These are phyloP conservation scores for Citropsis articulata DNA, from an alignment of 345 rosid species.

Conservation along the genomic window DNA sequence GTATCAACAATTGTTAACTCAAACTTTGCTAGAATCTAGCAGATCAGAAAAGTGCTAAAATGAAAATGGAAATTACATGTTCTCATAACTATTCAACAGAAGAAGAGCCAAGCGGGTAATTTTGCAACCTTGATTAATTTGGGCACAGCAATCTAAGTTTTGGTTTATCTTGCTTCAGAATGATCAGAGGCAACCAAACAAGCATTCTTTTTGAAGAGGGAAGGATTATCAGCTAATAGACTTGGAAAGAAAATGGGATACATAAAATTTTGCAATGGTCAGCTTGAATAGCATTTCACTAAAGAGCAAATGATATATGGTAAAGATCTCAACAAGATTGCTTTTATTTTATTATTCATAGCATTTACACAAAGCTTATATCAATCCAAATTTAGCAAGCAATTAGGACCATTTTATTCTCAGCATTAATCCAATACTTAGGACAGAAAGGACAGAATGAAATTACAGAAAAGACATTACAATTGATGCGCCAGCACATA, in stretches of 20 bases:
- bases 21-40: background rate
- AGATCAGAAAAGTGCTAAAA: background rate
- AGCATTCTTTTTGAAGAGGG: background rate
- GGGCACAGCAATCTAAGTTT: background rate
- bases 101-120: background rate
- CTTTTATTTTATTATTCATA: background rate
- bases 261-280: background rate
- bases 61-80: background rate
- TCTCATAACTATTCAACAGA: background rate
- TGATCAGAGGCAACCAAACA: background rate
- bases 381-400: background rate
- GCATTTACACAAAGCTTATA: background rate
- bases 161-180: background rate
- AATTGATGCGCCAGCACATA: background rate
- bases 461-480: background rate
- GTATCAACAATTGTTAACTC: background rate
- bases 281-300: background rate
- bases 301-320: background rate
- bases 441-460: background rate
- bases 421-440: background rate
- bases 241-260: background rate
- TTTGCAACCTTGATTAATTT: background rate
- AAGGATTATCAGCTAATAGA: slow-evolving; percentile 1
- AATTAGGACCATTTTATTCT: background rate
- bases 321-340: background rate